Evolutionary conservation across 352 stramenopile genomes (phyloP).

Genomic region (Plasmopara viticola): DNA sequence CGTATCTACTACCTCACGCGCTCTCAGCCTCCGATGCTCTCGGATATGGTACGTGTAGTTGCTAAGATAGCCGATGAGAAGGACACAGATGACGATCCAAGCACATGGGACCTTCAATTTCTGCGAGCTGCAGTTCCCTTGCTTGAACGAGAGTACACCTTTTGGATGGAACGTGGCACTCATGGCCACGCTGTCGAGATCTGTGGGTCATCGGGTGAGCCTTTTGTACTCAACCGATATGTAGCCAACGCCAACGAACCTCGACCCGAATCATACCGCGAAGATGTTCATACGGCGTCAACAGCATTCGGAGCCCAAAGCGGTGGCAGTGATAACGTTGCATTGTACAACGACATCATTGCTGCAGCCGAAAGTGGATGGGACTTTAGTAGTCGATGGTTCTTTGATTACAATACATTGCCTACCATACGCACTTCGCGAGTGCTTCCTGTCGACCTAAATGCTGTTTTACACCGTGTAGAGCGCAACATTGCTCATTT

Average conservation of each 20-base stretch:
- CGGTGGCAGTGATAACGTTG: conserved; percentile 10
- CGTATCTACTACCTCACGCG: conserved; percentile 89
- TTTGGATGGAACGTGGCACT: conserved; percentile 69
- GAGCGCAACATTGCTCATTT: conserved; percentile 68
- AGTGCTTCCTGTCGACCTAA: conserved; percentile 83
- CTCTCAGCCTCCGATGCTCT: conserved; percentile 88
- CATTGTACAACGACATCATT: conserved; percentile 75
- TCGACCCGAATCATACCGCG: conserved; percentile 80
- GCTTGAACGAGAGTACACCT: conserved; percentile 72
- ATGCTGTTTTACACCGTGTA: conserved; percentile 69
- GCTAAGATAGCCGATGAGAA: conserved; percentile 13
- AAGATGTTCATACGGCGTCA: conserved; percentile 47
- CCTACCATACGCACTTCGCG: conserved; percentile 51
- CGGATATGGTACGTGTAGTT: conserved; percentile 71
- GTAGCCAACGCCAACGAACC: conserved; percentile 49
- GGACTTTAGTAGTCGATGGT: conserved; percentile 87
- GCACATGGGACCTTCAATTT: conserved; percentile 41
- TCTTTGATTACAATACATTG: conserved; percentile 31
- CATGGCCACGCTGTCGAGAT: conserved; percentile 51
- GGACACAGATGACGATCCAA: conserved; percentile 11
- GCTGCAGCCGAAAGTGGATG: conserved; percentile 79
- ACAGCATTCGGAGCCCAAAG: conserved; percentile 3
- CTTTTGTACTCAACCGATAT: conserved; percentile 70
- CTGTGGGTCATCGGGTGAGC: conserved; percentile 3
- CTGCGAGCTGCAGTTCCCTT: conserved; percentile 40